These are phyloP conservation scores for Pleurotus sapidus DNA, from an alignment of 768 basidiomycete species.

Conservation along the genomic window DNA sequence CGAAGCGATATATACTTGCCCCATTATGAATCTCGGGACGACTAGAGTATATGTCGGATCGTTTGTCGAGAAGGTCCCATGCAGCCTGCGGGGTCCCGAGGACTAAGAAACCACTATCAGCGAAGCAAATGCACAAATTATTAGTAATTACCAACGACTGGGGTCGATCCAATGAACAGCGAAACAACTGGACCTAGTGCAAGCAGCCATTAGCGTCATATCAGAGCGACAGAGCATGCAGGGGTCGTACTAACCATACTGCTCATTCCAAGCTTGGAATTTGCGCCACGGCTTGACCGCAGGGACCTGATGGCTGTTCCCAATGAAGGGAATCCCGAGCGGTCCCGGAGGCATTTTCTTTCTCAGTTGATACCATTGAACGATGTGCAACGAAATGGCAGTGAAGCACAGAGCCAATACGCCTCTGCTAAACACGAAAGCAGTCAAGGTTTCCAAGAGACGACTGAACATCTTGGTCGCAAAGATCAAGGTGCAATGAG, in stretches of 20 bases:
- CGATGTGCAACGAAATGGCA: neutral
- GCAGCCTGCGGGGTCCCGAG: constrained; percentile 43
- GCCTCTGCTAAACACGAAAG: neutral
- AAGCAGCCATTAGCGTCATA: neutral
- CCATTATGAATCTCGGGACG: constrained; percentile 45
- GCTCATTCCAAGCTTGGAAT: constrained; percentile 43
- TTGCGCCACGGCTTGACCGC: constrained; percentile 43
- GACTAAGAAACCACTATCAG: constrained; percentile 21
- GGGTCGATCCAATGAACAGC: constrained; percentile 37
- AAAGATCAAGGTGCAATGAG: no score
- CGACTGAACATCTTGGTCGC: neutral
- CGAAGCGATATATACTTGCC: constrained; percentile 18
- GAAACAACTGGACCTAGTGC: constrained; percentile 36
- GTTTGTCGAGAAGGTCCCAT: constrained; percentile 46
- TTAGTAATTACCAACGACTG: constrained; percentile 32
- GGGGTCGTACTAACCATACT: constrained; percentile 34
- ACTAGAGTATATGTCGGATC: constrained; percentile 44
- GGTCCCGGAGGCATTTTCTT: constrained; percentile 44
- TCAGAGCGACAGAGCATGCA: neutral
- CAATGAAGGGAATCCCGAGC: constrained; percentile 38
- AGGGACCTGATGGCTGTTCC: constrained; percentile 45
- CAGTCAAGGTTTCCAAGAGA: neutral
- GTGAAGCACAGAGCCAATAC: neutral
- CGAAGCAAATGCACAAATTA: neutral
- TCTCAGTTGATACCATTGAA: constrained; percentile 25